Conservation (phyloP, 163 green algal species). For the Smithsoniella earleae region DNA sequence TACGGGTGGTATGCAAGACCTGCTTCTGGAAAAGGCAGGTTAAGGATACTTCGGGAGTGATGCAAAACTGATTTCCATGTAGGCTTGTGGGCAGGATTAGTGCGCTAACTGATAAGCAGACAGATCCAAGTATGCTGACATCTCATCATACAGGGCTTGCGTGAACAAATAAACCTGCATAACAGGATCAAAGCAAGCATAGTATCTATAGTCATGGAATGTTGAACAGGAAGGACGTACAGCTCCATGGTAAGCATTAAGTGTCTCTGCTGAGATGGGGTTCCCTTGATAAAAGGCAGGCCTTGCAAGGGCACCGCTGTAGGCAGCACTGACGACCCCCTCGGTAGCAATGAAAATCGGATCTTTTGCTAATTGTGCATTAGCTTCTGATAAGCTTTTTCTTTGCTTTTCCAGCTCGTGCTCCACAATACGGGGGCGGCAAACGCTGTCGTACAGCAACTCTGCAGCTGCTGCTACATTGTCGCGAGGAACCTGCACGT, state of each 20-base stretch:
- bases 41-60: too few relatives aligned
- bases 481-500: neutral
- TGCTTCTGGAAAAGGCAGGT: too few relatives aligned
- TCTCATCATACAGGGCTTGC: too few relatives aligned
- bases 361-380: constrained; percentile 47
- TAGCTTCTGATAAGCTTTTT: constrained; percentile 43
- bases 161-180: too few relatives aligned
- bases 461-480: neutral
- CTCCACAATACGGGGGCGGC: constrained; percentile 21
- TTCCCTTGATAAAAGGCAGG: constrained; percentile 35
- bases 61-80: too few relatives aligned
- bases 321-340: constrained; percentile 51
- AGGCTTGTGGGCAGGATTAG: too few relatives aligned
- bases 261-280: constrained; percentile 17
- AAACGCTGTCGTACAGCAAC: constrained; percentile 1
- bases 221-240: constrained; percentile 6
- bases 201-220: too few relatives aligned
- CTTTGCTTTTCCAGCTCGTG: constrained; percentile 50
- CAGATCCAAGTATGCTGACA: too few relatives aligned
- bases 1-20: too few relatives aligned
- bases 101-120: too few relatives aligned
- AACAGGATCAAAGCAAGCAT: too few relatives aligned
- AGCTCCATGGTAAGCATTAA: neutral
- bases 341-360: constrained; percentile 4
- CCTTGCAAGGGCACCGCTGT: constrained; percentile 53